Percentiles rank a stretch among this genome's conserved stretches.
These are phyloP conservation scores for Phlyctochytrium planicorne DNA, from an alignment of 192 early-diverging fungal genomes.

Conservation along the genomic window DNA sequence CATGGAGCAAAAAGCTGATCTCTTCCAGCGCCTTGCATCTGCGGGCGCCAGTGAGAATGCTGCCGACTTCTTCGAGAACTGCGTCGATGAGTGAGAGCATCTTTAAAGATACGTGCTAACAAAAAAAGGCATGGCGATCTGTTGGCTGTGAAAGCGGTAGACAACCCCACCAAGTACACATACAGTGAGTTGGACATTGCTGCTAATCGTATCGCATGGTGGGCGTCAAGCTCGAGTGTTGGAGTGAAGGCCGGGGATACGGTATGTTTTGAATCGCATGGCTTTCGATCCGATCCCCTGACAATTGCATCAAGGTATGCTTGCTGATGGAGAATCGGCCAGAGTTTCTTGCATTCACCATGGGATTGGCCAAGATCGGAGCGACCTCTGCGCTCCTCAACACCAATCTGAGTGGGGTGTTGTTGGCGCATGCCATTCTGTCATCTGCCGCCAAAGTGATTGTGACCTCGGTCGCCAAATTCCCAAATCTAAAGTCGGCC, in stretches of 20 bases:
- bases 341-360: background rate
- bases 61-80: constrained; percentile 1
- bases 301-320: background rate
- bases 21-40: background rate
- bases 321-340: constrained; percentile 1
- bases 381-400: constrained; percentile 9
- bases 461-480: constrained; percentile 3
- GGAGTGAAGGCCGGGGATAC: background rate
- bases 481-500: background rate
- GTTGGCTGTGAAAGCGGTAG: constrained; percentile 8
- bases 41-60: background rate
- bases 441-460: background rate
- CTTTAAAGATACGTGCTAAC: background rate
- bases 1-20: background rate
- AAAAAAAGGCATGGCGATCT: background rate
- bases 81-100: background rate
- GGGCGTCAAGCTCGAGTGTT: background rate
- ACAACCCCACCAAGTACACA: constrained; percentile 8
- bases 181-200: constrained; percentile 17
- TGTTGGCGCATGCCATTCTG: constrained; percentile 8
- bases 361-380: background rate
- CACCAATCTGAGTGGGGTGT: constrained; percentile 7
- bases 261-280: background rate
- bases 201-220: constrained; percentile 15
- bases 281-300: too few relatives aligned